phyloP scores from a whole-genome alignment of 2,329 filamentous ascomycete genomes.

The Trichoderma aggressivum region DNA sequence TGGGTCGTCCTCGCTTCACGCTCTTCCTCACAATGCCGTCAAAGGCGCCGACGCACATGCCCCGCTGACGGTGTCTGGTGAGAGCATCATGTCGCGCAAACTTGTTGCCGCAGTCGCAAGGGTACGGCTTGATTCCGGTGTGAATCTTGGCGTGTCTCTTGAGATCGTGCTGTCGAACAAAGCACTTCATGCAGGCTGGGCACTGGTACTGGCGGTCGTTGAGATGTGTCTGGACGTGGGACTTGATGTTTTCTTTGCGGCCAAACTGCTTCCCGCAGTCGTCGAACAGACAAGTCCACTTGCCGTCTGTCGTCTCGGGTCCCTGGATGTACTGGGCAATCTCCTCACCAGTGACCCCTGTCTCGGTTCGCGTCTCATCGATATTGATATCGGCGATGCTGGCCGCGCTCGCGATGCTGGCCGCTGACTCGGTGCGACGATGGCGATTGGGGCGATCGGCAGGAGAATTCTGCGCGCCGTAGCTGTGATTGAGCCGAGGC shows the following conservation, averaged over 20 bases:
- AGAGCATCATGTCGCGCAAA: conserved; percentile 95
- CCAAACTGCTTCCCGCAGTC: conserved; percentile 87
- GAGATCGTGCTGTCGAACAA: conserved; percentile 93
- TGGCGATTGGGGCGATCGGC: conserved; percentile 36
- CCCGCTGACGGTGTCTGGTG: conserved; percentile 88
- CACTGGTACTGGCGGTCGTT: conserved; percentile 95
- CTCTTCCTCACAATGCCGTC: conserved; percentile 66
- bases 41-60: conserved; percentile 94
- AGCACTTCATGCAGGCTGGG: conserved; percentile 89
- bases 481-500: conserved; percentile 21
- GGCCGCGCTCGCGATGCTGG: conserved; percentile 55
- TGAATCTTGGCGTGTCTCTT: conserved; percentile 98
- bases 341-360: conserved; percentile 83
- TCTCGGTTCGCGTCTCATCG: conserved; percentile 66
- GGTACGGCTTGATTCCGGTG: conserved; percentile 91
- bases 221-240: conserved; percentile 95
- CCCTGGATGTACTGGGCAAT: conserved; percentile 72
- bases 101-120: conserved; percentile 88
- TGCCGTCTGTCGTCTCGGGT: conserved; percentile 68
- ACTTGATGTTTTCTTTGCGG: conserved; percentile 98
- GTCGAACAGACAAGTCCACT: conserved; percentile 74
- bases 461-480: conserved; percentile 20
- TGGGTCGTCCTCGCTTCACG: conserved; percentile 61
- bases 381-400: conserved; percentile 62
- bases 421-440: conserved; percentile 57